Evolutionary conservation across 257 asterid species (phyloP).

Genomic region (Salvia rosmarinus): DNA sequence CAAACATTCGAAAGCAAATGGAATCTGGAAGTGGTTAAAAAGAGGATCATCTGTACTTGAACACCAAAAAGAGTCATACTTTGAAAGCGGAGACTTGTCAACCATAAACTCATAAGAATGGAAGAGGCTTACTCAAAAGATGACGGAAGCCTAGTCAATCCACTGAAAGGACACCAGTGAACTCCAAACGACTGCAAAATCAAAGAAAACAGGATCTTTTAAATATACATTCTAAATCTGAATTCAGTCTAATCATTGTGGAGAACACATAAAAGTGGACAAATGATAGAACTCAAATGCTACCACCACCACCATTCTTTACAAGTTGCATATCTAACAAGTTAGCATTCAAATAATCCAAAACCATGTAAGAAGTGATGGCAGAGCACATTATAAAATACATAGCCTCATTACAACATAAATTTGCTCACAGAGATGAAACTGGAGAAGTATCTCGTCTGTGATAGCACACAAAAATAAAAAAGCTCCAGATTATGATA

Average conservation of each 20-base stretch:
- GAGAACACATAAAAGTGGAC: slow-evolving; percentile 6
- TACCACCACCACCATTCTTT: background rate
- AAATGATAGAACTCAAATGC: slow-evolving; percentile 8
- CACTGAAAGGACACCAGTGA: slow-evolving; percentile 83
- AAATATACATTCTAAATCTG: slow-evolving; percentile 2
- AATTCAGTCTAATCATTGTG: background rate
- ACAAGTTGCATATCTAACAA: slow-evolving; percentile 11
- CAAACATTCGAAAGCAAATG: slow-evolving; percentile 1
- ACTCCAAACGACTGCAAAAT: slow-evolving; percentile 81
- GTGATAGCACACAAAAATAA: background rate
- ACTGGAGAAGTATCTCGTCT: background rate
- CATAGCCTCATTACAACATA: background rate
- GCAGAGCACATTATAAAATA: slow-evolving; percentile 6
- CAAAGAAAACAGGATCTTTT: slow-evolving; percentile 24
- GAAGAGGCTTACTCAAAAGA: slow-evolving; percentile 69
- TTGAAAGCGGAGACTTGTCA: background rate
- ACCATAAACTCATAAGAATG: slow-evolving; percentile 14
- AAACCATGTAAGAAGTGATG: background rate
- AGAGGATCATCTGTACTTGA: background rate
- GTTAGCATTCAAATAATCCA: slow-evolving; percentile 13
- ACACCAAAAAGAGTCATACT: slow-evolving; percentile 3
- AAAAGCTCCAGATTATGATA: background rate
- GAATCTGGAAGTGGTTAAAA: slow-evolving; percentile 1
- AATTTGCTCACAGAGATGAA: background rate
- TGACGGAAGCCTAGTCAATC: slow-evolving; percentile 68